A percentile compares a stretch with the other conserved stretches of the same genome.
Conservation (phyloP, 1,284 basidiomycete species). For the Irpex rosettiformis region DNA sequence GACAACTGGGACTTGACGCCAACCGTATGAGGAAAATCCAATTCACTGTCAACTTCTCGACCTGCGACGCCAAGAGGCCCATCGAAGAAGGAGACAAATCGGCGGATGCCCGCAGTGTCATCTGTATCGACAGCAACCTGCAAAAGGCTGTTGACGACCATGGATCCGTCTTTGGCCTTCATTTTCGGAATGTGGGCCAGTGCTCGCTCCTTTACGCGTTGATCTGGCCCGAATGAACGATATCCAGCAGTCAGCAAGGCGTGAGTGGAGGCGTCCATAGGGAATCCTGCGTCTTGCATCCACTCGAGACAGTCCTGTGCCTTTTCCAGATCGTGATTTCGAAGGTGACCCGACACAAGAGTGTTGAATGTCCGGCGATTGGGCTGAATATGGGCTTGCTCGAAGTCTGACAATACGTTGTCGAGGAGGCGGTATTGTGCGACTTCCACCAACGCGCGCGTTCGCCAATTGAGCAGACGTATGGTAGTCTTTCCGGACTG, state of each 20-base stretch:
- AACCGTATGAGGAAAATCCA: constrained; percentile 31
- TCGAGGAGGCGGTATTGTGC: constrained; percentile 44
- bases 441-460: constrained; percentile 53
- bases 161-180: constrained; percentile 38
- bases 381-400: constrained; percentile 40
- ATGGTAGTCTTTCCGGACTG: constrained; percentile 45
- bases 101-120: constrained; percentile 44
- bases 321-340: constrained; percentile 57
- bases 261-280: constrained; percentile 54
- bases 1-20: constrained; percentile 20
- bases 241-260: constrained; percentile 56
- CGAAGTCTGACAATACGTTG: constrained; percentile 47
- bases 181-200: constrained; percentile 43
- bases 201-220: constrained; percentile 47
- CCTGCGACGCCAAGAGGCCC: constrained; percentile 19
- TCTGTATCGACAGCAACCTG: constrained; percentile 53
- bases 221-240: constrained; percentile 56
- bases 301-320: constrained; percentile 47
- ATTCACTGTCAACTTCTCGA: constrained; percentile 23
- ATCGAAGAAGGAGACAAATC: constrained; percentile 49
- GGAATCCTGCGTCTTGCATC: constrained; percentile 57
- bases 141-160: constrained; percentile 61
- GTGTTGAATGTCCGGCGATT: constrained; percentile 63
- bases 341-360: constrained; percentile 60
- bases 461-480: constrained; percentile 66